Evolutionary conservation across 2,329 filamentous ascomycete genomes (phyloP), one percentile per base, ranked within the genome.

Genomic region (Rugonectria rugulosa): DNA sequence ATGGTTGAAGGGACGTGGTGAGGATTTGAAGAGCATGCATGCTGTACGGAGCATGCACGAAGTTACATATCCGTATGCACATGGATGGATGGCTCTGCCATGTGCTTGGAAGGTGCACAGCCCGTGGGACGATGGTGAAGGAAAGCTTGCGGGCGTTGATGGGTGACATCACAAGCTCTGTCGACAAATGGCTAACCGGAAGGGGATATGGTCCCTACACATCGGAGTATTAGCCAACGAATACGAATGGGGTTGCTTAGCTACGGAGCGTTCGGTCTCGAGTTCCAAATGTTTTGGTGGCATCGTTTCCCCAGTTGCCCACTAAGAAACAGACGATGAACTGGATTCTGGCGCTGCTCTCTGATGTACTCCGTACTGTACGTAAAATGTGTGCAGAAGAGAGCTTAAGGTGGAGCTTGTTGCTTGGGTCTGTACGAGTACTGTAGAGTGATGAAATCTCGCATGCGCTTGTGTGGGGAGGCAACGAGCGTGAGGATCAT

Each of bases 381-480:
- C 26, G 4, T 15, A 36, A 36, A 36, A 15, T 17, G 32, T 17
- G 32, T 36, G 32, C 32, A 36, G 32, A 17, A 36, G 10, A 38
- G 14, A 21, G 34, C 2, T 4, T 6, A 23, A 6, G 17, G 36
- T 11, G 19, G 10, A 10, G 20, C n/a, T n/a, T n/a, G n/a, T n/a
- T n/a, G n/a, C n/a, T 6, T 36, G 31, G 12, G n/a, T 9, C 21
- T 12, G 20, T 38, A 38, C 29, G 48, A 37, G 37, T 51, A 10
- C 31, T n/a, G 37, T 29, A 40, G 36, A 17, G 40, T 44, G 52
- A 49, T 49, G 52, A 49, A 51, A 44, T 44, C 52, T 49, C 45
- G 45, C 45, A 49, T 48, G 44, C 19, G 37, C 26, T n/a, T n/a
- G n/a, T 27, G 47, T 41, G 38, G 38, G 5, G 6, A 7, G 21